Base-by-base conservation (phyloP, 2,329 filamentous ascomycete genomes). In the Xylariaceae sp. region DNA sequence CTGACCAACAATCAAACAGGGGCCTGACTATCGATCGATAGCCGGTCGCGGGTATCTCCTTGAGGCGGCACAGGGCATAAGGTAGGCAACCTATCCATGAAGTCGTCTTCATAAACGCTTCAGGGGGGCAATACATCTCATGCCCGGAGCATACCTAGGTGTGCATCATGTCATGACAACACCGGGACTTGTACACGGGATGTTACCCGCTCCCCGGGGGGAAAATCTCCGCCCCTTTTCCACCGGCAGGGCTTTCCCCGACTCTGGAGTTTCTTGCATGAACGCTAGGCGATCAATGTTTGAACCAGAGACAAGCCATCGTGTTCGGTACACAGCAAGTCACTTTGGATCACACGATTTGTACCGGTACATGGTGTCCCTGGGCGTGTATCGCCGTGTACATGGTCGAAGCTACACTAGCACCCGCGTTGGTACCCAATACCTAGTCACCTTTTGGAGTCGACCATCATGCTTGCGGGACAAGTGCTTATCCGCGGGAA, bases 361-460 rank as follows among this genome's bases (percentile, higher is more conserved):
- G 42, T 45, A 45, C 42, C 42, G n/a, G 11, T 49, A 30, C 17
- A 9, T 30, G 5, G 45, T 10, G 13, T 62, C 63, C 42, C 39
- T 15, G 13, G 47, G 53, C 9, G 34, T 42, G 9, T 30, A 50
- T 61, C 42, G 42, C 13, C 42, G 57, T 67, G 65, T 66, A 67
- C 54, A 59, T 61, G 49, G 59, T 48, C 45, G 18, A 11, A 49
- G 47, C 47, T 18, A 49, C 17, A 49, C 56, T 55, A 52, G 54
- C 17, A 61, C 53, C 56, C 62, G 59, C 34, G 55, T 61, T 61
- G 61, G 58, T 63, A 61, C 58, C 61, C 56, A 58, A 63, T 57
- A 52, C 47, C 45, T 48, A 11, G 34, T 18, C 15, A 53, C 52
- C 11, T 7, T 15, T 51, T 49, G 51, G 42, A 51, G 49, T 52